Conservation (phyloP, 2,329 filamentous ascomycete genomes). For the Fusarium nematophilum region DNA sequence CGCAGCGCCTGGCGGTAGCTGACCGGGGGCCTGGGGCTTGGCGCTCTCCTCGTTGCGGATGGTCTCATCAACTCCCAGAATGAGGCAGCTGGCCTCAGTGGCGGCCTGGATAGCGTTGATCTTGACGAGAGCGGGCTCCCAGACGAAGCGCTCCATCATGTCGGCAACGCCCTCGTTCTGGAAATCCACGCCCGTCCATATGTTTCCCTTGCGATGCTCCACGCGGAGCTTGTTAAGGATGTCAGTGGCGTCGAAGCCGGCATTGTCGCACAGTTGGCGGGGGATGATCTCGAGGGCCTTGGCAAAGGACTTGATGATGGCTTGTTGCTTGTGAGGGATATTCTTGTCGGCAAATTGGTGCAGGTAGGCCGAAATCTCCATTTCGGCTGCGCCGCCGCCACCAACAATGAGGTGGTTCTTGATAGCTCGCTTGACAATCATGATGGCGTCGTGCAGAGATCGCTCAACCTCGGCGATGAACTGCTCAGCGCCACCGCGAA, state of each 20-base stretch:
- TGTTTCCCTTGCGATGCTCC: conserved; percentile 92
- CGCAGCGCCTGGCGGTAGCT: conserved; percentile 83
- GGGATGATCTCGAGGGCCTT: conserved; percentile 98
- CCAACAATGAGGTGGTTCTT: conserved; percentile 95
- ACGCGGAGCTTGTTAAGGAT: conserved; percentile 96
- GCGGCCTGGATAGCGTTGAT: conserved; percentile 97
- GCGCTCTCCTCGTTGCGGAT: conserved; percentile 97
- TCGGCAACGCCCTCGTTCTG: conserved; percentile 89
- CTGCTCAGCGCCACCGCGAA: conserved; percentile 96
- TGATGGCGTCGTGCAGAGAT: conserved; percentile 97
- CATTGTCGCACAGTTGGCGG: conserved; percentile 97
- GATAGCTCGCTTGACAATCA: conserved; percentile 99
- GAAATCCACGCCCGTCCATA: conserved; percentile 97
- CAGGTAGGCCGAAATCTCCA: conserved; percentile 95
- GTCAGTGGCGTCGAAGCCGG: conserved; percentile 97
- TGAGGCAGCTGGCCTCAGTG: conserved; percentile 94
- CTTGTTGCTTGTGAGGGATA: conserved; percentile 93
- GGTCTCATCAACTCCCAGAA: conserved; percentile 96
- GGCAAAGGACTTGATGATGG: conserved; percentile 97
- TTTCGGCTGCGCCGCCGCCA: conserved; percentile 93
- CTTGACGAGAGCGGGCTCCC: conserved; percentile 97
- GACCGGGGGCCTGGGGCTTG: conserved; percentile 81
- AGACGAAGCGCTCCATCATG: conserved; percentile 96
- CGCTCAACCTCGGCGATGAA: conserved; percentile 99
- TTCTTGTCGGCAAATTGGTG: conserved; percentile 94